Evolutionary conservation across 192 early-diverging fungal species (phyloP).

Genomic region (Entomortierella beljakovae): DNA sequence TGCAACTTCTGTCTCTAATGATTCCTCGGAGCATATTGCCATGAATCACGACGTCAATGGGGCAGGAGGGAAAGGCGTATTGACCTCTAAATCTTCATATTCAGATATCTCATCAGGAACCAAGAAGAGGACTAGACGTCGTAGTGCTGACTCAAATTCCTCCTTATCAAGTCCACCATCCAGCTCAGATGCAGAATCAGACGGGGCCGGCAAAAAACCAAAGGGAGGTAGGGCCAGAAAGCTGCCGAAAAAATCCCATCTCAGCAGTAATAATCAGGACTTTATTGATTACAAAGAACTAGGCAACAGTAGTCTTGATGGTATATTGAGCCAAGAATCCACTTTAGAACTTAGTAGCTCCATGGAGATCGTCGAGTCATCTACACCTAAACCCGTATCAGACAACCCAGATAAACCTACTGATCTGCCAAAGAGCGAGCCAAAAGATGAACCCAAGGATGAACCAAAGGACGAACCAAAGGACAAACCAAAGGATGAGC

Average conservation of each 20-base stretch:
- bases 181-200: constrained; percentile 37
- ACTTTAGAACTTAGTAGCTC: neutral
- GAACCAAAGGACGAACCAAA: neutral
- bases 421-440: no score
- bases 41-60: neutral
- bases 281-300: neutral
- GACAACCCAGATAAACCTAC: neutral
- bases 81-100: neutral
- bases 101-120: constrained; percentile 5
- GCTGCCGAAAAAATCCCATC: constrained; percentile 28
- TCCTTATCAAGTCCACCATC: constrained; percentile 49
- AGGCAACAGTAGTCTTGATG: neutral
- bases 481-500: neutral
- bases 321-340: neutral
- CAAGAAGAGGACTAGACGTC: constrained; percentile 44
- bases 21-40: neutral
- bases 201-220: neutral
- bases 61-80: neutral
- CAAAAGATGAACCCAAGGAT: neutral
- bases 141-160: constrained; percentile 41
- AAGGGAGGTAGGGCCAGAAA: constrained; percentile 35
- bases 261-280: neutral
- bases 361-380: neutral
- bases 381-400: neutral
- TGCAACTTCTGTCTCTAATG: neutral